Evolutionary conservation across 1,284 basidiomycete species (phyloP), one percentile per base, ranked within the genome.

Genomic region (Cryptococcus wingfieldii): DNA sequence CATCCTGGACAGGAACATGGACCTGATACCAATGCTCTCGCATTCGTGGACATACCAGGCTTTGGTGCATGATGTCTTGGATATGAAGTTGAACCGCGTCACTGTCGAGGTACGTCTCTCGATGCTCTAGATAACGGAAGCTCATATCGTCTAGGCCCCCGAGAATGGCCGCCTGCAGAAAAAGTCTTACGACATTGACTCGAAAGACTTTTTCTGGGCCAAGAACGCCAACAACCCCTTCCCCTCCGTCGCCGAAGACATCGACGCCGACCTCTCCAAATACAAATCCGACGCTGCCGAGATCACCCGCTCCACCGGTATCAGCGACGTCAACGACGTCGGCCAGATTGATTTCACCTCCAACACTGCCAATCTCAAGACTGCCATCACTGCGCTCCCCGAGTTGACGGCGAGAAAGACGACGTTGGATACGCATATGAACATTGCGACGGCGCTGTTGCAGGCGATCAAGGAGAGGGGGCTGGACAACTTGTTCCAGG

Each of bases 1-100:
- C 48, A 86, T 99, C 47, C 80, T 98, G 53, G 96, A 99, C 72
- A 84, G 96, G 34, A 98, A 98, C 67, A 82, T 98, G 50, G 96
- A 99, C 72, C 81, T 99, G 14, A 88, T 95, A 1, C 90, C 96
- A 4, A 92, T 96, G 83, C 78, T 99, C 14, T 89, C 90, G 2
- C 96, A 99, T 72, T 94, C 93, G 2, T 99, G 96, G 96, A 98
- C 96, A 31, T 99, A 99, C 70, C 96, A 99, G 78, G 93, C 96
- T 0, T 84, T 99, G 19, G 90, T 98, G 0, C 95, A 95, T 48
- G 96, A 99, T 71, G 98, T 97, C 59, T 84, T 99, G 31, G 90
- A 96, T 55, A 92, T 98, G 82, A 95, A 92, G 75, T 83, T 99
- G 16, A 98, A 98, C 76, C 86, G 95, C 12, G 94, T 98, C 16